Conservation (phyloP, 768 basidiomycete species). For the Pleurotus salmoneostramineus region DNA sequence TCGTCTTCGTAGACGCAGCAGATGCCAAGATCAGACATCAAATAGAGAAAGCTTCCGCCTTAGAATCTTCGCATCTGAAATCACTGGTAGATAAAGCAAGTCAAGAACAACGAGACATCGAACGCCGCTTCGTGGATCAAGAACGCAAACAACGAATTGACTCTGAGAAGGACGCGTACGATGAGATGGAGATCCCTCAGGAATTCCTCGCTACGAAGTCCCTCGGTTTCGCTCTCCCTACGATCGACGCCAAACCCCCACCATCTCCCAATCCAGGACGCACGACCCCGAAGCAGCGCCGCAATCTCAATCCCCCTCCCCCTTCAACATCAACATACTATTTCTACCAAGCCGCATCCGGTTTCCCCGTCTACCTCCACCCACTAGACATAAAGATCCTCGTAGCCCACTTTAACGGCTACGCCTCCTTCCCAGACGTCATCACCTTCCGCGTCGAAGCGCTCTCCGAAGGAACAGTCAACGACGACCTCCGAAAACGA, state of each 20-base stretch:
- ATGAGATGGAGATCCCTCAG: slow-evolving; percentile 42
- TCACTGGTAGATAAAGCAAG: slow-evolving; percentile 59
- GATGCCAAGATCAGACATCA: slow-evolving; percentile 74
- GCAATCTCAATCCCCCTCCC: slow-evolving; percentile 83
- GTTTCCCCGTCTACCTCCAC: slow-evolving; percentile 88
- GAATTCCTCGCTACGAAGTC: slow-evolving; percentile 51
- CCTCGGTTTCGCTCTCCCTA: slow-evolving; percentile 12
- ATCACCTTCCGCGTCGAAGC: slow-evolving; percentile 82
- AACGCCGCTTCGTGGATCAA: slow-evolving; percentile 33
- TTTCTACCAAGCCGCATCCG: slow-evolving; percentile 93
- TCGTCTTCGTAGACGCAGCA: slow-evolving; percentile 78
- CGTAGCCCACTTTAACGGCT: slow-evolving; percentile 76
- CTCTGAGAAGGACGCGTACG: slow-evolving; percentile 10
- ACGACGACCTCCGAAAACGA: slow-evolving; percentile 90
- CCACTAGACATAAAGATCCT: slow-evolving; percentile 95
- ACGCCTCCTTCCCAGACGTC: slow-evolving; percentile 78
- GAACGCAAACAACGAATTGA: slow-evolving; percentile 25
- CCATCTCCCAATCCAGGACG: slow-evolving; percentile 20
- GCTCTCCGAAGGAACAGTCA: slow-evolving; percentile 72
- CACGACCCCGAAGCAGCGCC: slow-evolving; percentile 55
- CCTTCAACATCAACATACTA: slow-evolving; percentile 89
- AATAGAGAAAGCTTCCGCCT: slow-evolving; percentile 71
- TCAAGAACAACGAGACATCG: slow-evolving; percentile 53
- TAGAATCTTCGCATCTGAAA: slow-evolving; percentile 67
- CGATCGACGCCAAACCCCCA: slow-evolving; percentile 8